Evolutionary conservation across 164 flowering plant species (phyloP).

Genomic region (Echeveria elegans): DNA sequence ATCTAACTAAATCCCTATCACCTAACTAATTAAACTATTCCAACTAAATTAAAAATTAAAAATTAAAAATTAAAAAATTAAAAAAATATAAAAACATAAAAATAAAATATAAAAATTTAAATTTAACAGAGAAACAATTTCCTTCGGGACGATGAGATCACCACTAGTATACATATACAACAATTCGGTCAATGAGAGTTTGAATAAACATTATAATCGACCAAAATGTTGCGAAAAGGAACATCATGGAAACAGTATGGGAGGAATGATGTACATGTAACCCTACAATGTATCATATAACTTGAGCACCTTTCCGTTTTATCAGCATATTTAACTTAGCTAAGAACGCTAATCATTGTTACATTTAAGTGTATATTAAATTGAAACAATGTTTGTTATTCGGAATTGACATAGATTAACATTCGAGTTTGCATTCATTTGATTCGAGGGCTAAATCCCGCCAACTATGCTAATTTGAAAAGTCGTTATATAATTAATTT

Average conservation of each 20-base stretch:
- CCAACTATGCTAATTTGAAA: not conserved
- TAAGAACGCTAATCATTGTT: not conserved
- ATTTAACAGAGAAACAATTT: too few species aligned
- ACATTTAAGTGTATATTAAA: too few species aligned
- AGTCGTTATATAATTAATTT: not conserved
- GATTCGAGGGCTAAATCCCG: not conserved
- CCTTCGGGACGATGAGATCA: too few species aligned
- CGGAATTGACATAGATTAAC: not conserved
- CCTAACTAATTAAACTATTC: too few species aligned
- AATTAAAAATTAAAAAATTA: too few species aligned
- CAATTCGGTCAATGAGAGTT: not conserved
- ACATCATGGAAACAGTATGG: conserved; percentile 3
- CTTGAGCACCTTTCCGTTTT: not conserved
- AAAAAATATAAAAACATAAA: too few species aligned
- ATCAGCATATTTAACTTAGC: not conserved
- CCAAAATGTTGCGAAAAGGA: not conserved
- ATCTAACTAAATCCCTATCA: too few species aligned
- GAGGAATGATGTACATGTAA: not conserved
- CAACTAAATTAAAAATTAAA: too few species aligned
- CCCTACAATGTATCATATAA: not conserved
- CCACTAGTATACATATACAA: too few species aligned
- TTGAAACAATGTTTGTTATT: not conserved
- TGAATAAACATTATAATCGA: not conserved
- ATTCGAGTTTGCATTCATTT: not conserved
- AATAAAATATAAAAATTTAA: too few species aligned